Evolutionary conservation across 495 filamentous ascomycete species (phyloP).

Genomic region (Podospora pseudopauciseta): DNA sequence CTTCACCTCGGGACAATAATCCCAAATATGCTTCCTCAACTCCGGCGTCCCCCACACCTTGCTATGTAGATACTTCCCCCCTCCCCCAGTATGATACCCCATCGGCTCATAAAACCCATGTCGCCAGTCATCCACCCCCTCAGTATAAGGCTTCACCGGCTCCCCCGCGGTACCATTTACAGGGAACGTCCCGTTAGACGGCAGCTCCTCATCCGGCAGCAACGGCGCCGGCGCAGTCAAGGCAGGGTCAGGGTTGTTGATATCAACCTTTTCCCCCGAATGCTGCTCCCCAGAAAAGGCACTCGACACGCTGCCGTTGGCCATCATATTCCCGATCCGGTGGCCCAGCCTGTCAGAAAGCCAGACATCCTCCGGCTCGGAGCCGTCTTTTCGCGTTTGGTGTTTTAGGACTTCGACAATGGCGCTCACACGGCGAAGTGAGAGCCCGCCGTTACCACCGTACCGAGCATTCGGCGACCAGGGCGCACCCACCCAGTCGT

Average conservation of each 20-base stretch:
- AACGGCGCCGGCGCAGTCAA: background rate
- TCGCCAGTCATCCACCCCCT: slow-evolving; percentile 43
- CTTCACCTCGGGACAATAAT: slow-evolving; percentile 52
- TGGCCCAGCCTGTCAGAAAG: slow-evolving; percentile 44
- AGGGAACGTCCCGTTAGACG: background rate
- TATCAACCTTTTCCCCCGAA: slow-evolving; percentile 24
- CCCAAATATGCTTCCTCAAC: slow-evolving; percentile 45
- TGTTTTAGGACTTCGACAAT: slow-evolving; percentile 46
- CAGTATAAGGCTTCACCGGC: slow-evolving; percentile 28
- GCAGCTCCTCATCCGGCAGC: background rate
- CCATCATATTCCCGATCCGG: slow-evolving; percentile 39
- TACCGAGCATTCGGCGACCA: slow-evolving; percentile 42
- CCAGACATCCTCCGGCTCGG: slow-evolving; percentile 50
- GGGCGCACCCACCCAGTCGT: slow-evolving; percentile 53
- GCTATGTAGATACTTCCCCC: slow-evolving; percentile 35
- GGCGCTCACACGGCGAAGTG: slow-evolving; percentile 43
- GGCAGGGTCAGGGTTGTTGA: slow-evolving; percentile 1
- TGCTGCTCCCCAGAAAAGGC: slow-evolving; percentile 47
- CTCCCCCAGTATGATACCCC: slow-evolving; percentile 51
- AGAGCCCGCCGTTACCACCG: slow-evolving; percentile 51
- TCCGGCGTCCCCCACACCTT: slow-evolving; percentile 42
- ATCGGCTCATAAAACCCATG: slow-evolving; percentile 49
- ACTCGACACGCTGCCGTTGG: slow-evolving; percentile 42
- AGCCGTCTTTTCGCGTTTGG: slow-evolving; percentile 35
- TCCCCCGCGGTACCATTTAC: slow-evolving; percentile 15